A percentile compares a stretch with the other conserved stretches of the same genome.
Evolutionary conservation across 2,329 filamentous ascomycete genomes (phyloP).

Genomic region (Harringtonia aguacate): DNA sequence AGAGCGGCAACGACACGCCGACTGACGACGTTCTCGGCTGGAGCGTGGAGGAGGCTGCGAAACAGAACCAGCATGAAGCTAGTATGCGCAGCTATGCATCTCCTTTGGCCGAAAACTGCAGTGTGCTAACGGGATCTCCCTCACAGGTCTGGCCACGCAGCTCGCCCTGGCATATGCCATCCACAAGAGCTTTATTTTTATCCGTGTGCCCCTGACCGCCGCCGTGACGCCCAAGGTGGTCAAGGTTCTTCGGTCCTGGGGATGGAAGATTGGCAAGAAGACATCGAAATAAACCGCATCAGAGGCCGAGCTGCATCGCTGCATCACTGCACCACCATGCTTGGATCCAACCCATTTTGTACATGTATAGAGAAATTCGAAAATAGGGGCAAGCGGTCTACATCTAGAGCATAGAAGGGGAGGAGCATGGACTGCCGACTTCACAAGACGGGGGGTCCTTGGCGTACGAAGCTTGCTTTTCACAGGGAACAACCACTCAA

Average conservation of each 20-base stretch:
- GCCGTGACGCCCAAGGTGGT: constrained; percentile 93
- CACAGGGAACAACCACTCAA: too few species aligned
- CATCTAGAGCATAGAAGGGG: too few species aligned
- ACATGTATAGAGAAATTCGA: too few species aligned
- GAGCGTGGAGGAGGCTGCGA: constrained; percentile 54
- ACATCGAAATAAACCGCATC: background rate
- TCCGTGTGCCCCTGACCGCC: constrained; percentile 85
- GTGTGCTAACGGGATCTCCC: background rate
- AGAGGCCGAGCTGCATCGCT: too few species aligned
- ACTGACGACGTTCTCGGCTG: constrained; percentile 41
- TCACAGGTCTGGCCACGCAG: constrained; percentile 61
- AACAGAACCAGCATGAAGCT: constrained; percentile 52
- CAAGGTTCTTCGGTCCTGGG: constrained; percentile 75
- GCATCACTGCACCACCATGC: too few species aligned
- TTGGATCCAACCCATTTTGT: too few species aligned
- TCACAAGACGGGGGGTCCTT: too few species aligned
- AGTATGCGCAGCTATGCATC: constrained; percentile 48
- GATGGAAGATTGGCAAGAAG: constrained; percentile 86
- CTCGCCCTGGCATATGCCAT: constrained; percentile 90
- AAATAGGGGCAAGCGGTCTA: too few species aligned
- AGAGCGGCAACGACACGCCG: constrained; percentile 33
- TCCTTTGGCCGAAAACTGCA: background rate
- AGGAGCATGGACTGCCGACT: too few species aligned
- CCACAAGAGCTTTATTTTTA: constrained; percentile 95
- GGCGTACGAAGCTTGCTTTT: too few species aligned